Evolutionary conservation across 2,329 filamentous ascomycete genomes (phyloP), one percentile per base, ranked within the genome.

Genomic region (Purpureocillium lavendulum): DNA sequence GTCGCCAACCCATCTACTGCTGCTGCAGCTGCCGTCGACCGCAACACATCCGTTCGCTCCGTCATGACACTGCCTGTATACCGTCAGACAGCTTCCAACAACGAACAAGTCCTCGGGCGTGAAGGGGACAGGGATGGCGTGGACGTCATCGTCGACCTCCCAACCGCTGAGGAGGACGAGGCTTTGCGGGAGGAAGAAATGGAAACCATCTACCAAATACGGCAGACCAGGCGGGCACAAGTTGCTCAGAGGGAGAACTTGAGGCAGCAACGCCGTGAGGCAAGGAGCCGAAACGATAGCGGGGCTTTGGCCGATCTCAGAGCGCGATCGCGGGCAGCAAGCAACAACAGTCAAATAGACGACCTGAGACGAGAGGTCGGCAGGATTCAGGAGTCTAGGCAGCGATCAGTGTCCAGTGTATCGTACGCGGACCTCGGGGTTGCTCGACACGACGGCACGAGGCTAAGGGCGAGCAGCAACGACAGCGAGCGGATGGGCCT

Each of bases 31-130:
- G 21, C 21, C 21, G 77, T 95, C 11, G 85, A 90, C 56, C 77
- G 90, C 26, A 84, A 90, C 52, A 88, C 86, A 1, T 94, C 87
- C 8, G 73, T 97, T 34, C 82, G 90, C 40, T 94, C 87, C n/a
- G 80, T 97, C 40, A 92, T 96, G 75, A 97, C 92, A 0, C 66
- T 98, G 3, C 92, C 92, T 0, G 76, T 85, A 0, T 98, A 98
- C 59, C 82, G 84, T 3, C 75, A 73, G 13, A 78, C 77, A 21
- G 78, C 87, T 1, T 72, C 77, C 36, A 81, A 84, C 15, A 81
- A 78, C 34, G 92, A 98, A 60, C 81, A 82, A 49, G 80, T 96
- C 2, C 71, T 97, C 35, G 92, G 81, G 7, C 77, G 89, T 5
- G 92, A 94, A 60, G 92, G 92, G 36, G 92, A 98, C 58, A 76